Base-by-base conservation (phyloP, 371 early-diverging fungal species). In the Mucor velutinosus region DNA sequence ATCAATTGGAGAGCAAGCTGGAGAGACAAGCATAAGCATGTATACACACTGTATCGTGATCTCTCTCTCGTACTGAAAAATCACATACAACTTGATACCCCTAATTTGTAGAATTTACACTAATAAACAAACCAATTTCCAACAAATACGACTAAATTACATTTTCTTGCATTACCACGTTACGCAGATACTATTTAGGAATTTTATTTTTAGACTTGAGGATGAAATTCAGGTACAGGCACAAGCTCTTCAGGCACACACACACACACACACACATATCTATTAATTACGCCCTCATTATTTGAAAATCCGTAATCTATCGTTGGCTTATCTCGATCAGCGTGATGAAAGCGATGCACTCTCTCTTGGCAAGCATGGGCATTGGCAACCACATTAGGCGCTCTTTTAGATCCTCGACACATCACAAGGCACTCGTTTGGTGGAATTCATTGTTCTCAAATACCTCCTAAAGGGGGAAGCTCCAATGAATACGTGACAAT, bases 1-100 rank as follows among this genome's bases (percentile, higher is more conserved):
- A 80, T 67, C 70, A 67, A 57, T 68, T 80, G 41, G 80, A 79
- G 51, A 45, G 61, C 47, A 76, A 75, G 64, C 59, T 79, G 61
- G 68, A 72, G 33, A 66, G 64, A 37, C 39, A 65, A 67, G 59
- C 23, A 15, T 56, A 15, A 47, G 11, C 14, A 4, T 58, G 35
- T 35, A 35, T 21, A 58, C 37, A 58, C 35, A 21, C 37, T 0
- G 37, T 37, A 37, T 2, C 37, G 37, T 37, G 14, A 37, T 37
- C 12, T 37, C 37, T 33, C 37, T 37, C 37, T 14, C 35, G 37
- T 8, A 14, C 14, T 37, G 37, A 37, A 37, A 37, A 37, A 37
- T 37, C 12, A 37, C 37, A 37, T 37, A 37, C 37, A 37, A 37
- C 37, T 49, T 51, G 21, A 51, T 51, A 51, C 51, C 51, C 51